Evolutionary conservation across 352 stramenopile species (phyloP).

Genomic region (Aphanomyces stellatus): DNA sequence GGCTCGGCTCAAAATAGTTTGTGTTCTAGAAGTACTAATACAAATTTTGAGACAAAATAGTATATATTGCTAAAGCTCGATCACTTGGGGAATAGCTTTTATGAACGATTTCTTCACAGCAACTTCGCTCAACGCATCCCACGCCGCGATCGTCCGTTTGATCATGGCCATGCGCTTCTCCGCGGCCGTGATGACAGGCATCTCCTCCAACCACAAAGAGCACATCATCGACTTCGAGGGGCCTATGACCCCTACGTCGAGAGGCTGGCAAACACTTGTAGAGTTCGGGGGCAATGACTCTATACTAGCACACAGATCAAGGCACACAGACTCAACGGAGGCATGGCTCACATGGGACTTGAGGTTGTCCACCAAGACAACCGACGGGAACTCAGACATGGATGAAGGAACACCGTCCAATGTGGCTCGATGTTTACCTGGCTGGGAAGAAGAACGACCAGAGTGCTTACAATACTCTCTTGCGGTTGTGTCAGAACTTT

Average conservation of each 20-base stretch:
- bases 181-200: not conserved
- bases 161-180: not conserved
- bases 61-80: no score
- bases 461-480: not conserved
- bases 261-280: not conserved
- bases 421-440: not conserved
- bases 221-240: not conserved
- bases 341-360: not conserved
- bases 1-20: no score
- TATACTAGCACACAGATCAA: not conserved
- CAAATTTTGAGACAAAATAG: no score
- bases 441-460: not conserved
- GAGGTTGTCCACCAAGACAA: not conserved
- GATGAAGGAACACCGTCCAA: not conserved
- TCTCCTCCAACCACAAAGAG: not conserved
- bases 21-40: no score
- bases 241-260: slow-evolving; percentile 1
- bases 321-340: not conserved
- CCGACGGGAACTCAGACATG: not conserved
- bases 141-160: not conserved
- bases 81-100: no score
- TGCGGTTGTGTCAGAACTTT: not conserved
- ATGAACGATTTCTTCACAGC: no score
- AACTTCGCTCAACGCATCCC: no score
- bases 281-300: not conserved